phyloP scores from a whole-genome alignment of 345 rosid species.

The Melaleuca alternifolia region DNA sequence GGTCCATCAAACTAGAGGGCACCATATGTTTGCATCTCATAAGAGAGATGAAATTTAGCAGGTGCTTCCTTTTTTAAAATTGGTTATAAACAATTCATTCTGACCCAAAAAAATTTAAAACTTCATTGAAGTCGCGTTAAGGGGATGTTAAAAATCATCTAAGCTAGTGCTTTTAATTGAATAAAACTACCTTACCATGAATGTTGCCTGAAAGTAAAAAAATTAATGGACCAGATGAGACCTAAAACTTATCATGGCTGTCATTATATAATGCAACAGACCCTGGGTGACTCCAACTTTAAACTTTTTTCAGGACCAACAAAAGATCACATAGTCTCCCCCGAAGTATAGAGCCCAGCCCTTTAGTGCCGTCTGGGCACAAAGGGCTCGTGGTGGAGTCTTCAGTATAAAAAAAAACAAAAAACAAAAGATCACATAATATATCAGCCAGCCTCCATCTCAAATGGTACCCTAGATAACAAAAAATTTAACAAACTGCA shows the following conservation, averaged over 20 bases:
- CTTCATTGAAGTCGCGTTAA: too few relatives aligned
- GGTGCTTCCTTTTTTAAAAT: too few relatives aligned
- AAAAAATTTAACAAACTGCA: neutral
- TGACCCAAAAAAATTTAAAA: too few relatives aligned
- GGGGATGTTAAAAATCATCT: too few relatives aligned
- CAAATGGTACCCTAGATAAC: neutral
- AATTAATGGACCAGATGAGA: neutral
- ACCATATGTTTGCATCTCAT: neutral
- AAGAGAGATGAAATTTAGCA: neutral
- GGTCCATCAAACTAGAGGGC: neutral
- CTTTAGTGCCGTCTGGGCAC: too few relatives aligned
- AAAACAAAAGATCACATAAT: neutral
- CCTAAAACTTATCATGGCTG: neutral
- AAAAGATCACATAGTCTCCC: neutral
- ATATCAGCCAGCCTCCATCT: neutral
- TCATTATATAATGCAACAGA: neutral
- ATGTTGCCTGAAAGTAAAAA: neutral
- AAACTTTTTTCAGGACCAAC: neutral
- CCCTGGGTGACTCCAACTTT: neutral
- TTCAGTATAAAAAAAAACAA: too few relatives aligned
- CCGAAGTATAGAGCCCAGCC: too few relatives aligned
- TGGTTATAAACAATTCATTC: too few relatives aligned
- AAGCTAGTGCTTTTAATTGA: neutral
- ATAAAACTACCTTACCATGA: neutral
- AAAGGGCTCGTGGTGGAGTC: too few relatives aligned